phyloP scores from a whole-genome alignment of 768 basidiomycete genomes.

The Asterophora parasitica region DNA sequence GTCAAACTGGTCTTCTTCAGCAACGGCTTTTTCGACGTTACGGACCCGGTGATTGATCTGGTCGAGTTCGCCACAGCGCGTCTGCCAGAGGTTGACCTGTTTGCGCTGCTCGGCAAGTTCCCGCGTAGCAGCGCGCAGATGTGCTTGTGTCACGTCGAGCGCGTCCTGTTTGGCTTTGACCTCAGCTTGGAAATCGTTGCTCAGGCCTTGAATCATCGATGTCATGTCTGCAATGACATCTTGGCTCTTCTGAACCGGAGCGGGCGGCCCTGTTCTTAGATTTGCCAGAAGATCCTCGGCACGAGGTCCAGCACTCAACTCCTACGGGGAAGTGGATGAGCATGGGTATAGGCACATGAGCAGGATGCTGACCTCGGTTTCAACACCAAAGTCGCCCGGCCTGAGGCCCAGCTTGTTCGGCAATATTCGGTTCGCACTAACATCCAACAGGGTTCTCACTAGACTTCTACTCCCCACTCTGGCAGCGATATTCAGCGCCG shows the following conservation, averaged over 20 bases:
- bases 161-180: conserved; percentile 82
- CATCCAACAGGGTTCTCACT: conserved; percentile 83
- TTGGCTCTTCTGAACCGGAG: conserved; percentile 82
- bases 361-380: conserved; percentile 66
- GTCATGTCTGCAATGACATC: conserved; percentile 88
- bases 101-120: conserved; percentile 88
- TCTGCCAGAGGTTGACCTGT: conserved; percentile 75
- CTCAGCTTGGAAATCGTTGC: conserved; percentile 76
- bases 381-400: conserved; percentile 93
- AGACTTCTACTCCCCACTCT: conserved; percentile 86
- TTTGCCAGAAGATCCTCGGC: conserved; percentile 79
- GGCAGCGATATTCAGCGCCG: conserved; percentile 92
- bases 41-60: conserved; percentile 74
- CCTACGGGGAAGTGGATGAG: conserved; percentile 34
- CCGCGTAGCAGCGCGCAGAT: conserved; percentile 84
- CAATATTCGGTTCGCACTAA: conserved; percentile 84
- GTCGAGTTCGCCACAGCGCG: conserved; percentile 72
- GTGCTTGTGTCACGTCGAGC: conserved; percentile 82
- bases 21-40: conserved; percentile 77
- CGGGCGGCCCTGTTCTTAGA: conserved; percentile 66
- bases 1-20: conserved; percentile 78
- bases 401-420: conserved; percentile 91
- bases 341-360: background rate
- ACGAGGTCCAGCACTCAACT: conserved; percentile 62
- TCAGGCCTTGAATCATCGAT: conserved; percentile 73